A percentile compares a stretch with the other conserved stretches of the same genome.
Evolutionary conservation across 179 eudicot species (phyloP).

Genomic region (Beta macrorhiza): DNA sequence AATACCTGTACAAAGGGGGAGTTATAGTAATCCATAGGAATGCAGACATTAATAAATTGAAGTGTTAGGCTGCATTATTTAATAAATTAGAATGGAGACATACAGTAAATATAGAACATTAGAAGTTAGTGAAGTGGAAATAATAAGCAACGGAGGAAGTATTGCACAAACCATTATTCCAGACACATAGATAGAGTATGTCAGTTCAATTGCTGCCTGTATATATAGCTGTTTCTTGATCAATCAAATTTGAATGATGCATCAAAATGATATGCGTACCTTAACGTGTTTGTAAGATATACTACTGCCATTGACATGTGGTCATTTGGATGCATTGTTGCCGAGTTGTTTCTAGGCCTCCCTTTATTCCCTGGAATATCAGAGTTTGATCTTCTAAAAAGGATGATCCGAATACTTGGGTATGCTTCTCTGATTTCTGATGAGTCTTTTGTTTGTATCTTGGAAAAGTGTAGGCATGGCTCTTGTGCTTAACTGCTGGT

Average conservation of each 20-base stretch:
- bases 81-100: too few relatives aligned
- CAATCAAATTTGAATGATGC: background rate
- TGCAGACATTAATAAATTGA: too few relatives aligned
- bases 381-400: constrained; percentile 85
- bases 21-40: too few relatives aligned
- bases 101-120: too few relatives aligned
- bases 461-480: background rate
- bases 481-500: constrained; percentile 7
- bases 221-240: constrained; percentile 7
- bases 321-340: constrained; percentile 99
- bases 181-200: constrained; percentile 4
- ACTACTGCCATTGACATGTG: constrained; percentile 98
- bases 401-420: constrained; percentile 97
- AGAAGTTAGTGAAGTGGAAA: too few relatives aligned
- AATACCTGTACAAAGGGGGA: too few relatives aligned
- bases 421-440: constrained; percentile 37
- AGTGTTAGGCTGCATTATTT: too few relatives aligned
- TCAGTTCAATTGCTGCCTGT: background rate
- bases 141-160: too few relatives aligned
- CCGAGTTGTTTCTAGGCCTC: constrained; percentile 88
- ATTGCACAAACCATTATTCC: constrained; percentile 7
- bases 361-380: constrained; percentile 97
- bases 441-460: background rate
- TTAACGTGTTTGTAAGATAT: constrained; percentile 53
- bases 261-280: constrained; percentile 19